Percentiles rank a stretch among this genome's conserved stretches.
phyloP scores from a whole-genome alignment of 2,329 filamentous ascomycete genomes.

The Tolypocladium endophyticum region DNA sequence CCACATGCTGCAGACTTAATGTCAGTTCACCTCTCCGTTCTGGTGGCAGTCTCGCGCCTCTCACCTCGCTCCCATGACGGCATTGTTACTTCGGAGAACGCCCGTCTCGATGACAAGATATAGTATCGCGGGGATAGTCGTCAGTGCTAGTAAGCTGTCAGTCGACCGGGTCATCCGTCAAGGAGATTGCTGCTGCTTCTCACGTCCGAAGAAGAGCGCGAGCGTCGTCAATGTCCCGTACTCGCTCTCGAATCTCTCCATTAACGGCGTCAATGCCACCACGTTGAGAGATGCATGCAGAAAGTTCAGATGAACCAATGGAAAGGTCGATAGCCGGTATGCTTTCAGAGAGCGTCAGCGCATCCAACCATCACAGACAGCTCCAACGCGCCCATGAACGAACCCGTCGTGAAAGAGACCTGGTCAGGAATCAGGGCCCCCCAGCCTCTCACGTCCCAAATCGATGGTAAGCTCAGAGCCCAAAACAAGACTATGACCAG shows the following conservation, averaged over 20 bases:
- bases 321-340: conserved; percentile 87
- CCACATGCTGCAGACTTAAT: conserved; percentile 58
- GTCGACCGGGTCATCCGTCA: not conserved
- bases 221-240: conserved; percentile 84
- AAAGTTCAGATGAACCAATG: conserved; percentile 72
- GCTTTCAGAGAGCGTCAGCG: conserved; percentile 39
- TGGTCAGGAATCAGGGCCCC: conserved; percentile 69
- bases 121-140: conserved; percentile 68
- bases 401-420: conserved; percentile 61
- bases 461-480: conserved; percentile 55
- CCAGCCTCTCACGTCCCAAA: conserved; percentile 67
- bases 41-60: conserved; percentile 9
- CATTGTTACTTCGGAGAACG: conserved; percentile 59
- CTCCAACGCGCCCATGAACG: not conserved
- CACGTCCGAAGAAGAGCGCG: conserved; percentile 82
- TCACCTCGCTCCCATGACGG: conserved; percentile 75
- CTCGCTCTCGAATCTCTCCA: conserved; percentile 89
- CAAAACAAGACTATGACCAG: conserved; percentile 52
- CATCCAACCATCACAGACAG: not conserved
- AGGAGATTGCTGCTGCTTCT: conserved; percentile 26
- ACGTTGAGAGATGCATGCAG: conserved; percentile 75
- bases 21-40: not conserved
- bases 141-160: conserved; percentile 45
- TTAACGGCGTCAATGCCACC: conserved; percentile 69
- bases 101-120: conserved; percentile 73